Conservation (phyloP, 106 monocot genomes). For the Hemerocallis citrina region DNA sequence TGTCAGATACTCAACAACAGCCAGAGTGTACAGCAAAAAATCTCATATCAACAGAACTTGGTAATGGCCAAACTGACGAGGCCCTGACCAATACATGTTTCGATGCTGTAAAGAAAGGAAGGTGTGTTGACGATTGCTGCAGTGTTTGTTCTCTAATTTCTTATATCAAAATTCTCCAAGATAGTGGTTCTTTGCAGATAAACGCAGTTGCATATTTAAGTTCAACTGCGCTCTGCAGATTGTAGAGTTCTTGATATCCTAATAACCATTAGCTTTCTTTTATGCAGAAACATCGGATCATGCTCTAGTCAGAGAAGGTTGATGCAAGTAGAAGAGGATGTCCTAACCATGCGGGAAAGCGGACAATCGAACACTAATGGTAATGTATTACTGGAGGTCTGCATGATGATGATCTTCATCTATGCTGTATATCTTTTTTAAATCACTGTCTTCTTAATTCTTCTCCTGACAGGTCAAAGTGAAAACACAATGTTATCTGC, state of each 20-base stretch:
- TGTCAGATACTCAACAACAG: not conserved
- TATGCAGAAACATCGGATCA: constrained; percentile 25
- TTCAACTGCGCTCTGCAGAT: not conserved
- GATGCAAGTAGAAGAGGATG: constrained; percentile 13
- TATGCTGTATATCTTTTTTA: not conserved
- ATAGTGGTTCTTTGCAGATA: not conserved
- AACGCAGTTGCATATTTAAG: not conserved
- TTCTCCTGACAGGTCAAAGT: constrained; percentile 4
- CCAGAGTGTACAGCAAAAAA: not conserved
- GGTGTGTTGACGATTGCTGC: not conserved
- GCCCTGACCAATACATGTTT: not conserved
- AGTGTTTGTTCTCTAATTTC: not conserved
- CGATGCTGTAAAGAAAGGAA: not conserved
- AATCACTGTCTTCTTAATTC: not conserved
- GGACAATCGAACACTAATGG: constrained; percentile 24
- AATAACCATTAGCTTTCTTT: not conserved
- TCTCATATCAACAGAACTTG: not conserved
- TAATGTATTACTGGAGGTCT: constrained; percentile 6
- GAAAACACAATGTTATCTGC: not conserved
- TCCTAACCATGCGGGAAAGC: constrained; percentile 3
- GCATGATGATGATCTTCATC: not conserved
- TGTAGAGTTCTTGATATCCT: not conserved
- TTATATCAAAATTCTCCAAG: not conserved
- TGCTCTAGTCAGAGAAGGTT: constrained; percentile 35
- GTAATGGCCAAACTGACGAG: not conserved